phyloP scores from a whole-genome alignment of 345 rosid genomes.

The Brassica incana region DNA sequence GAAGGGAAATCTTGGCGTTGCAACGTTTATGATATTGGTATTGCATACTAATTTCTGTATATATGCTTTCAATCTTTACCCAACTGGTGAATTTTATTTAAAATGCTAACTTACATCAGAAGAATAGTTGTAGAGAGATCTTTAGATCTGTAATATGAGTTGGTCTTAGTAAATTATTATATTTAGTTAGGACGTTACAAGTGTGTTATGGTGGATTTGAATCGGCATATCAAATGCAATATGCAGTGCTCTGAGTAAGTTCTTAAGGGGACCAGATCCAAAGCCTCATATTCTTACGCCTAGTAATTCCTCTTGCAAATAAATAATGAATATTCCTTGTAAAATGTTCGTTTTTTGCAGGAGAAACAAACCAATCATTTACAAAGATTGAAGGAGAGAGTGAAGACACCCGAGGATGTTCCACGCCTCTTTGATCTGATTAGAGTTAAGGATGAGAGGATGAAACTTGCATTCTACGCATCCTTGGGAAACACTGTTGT shows the following conservation, averaged over 20 bases:
- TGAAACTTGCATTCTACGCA: constrained; percentile 93
- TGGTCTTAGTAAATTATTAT: background rate
- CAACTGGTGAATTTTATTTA: background rate
- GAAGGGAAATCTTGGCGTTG: constrained; percentile 85
- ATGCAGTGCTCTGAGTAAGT: background rate
- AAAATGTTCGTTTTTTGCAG: constrained; percentile 46
- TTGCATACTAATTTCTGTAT: constrained; percentile 16
- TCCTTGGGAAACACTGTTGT: constrained; percentile 82
- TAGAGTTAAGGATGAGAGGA: constrained; percentile 81
- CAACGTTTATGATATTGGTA: constrained; percentile 99
- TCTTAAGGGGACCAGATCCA: background rate
- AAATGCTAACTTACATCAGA: constrained; percentile 10
- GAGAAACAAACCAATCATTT: constrained; percentile 77
- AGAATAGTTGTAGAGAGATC: constrained; percentile 1
- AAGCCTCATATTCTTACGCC: background rate
- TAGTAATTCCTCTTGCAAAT: constrained; percentile 10
- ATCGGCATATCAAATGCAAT: constrained; percentile 7
- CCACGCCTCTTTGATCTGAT: constrained; percentile 92
- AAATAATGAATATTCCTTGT: constrained; percentile 16
- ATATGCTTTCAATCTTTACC: constrained; percentile 16
- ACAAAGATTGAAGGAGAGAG: constrained; percentile 59
- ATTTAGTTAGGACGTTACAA: background rate
- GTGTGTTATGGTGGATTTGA: constrained; percentile 6
- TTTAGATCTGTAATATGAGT: constrained; percentile 4
- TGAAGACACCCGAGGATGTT: constrained; percentile 83